Evolutionary conservation across 2,329 filamentous ascomycete genomes (phyloP).

Genomic region (Colletotrichum falcatum): DNA sequence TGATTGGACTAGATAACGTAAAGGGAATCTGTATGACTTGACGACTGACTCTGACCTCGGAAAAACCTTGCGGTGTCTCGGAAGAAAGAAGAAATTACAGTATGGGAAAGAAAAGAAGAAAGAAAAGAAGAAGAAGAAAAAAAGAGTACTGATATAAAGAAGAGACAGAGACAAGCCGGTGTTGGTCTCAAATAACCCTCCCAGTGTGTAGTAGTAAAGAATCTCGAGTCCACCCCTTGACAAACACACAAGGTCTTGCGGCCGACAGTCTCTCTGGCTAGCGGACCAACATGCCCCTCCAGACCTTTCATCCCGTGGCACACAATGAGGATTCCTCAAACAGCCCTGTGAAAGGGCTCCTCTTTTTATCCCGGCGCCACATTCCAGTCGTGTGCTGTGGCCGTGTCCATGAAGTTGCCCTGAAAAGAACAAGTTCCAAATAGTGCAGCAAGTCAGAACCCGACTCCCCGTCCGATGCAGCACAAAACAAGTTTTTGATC

Average conservation of each 20-base stretch:
- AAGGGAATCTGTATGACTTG: slow-evolving; percentile 41
- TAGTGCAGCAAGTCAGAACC: slow-evolving; percentile 49
- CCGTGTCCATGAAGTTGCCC: slow-evolving; percentile 36
- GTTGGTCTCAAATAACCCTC: slow-evolving; percentile 40
- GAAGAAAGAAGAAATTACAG: slow-evolving; percentile 43
- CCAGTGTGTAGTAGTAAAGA: slow-evolving; percentile 40
- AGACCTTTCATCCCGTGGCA: slow-evolving; percentile 22
- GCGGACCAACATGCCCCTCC: slow-evolving; percentile 19
- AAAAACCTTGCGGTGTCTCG: slow-evolving; percentile 41
- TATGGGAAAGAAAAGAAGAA: slow-evolving; percentile 30
- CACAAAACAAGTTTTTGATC: slow-evolving; percentile 46
- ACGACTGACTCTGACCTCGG: slow-evolving; percentile 40
- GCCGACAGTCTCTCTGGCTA: slow-evolving; percentile 28
- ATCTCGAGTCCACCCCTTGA: slow-evolving; percentile 41
- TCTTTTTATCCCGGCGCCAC: slow-evolving; percentile 17
- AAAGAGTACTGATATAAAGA: slow-evolving; percentile 41
- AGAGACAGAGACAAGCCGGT: slow-evolving; percentile 40
- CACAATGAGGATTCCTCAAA: slow-evolving; percentile 2
- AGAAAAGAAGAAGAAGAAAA: slow-evolving; percentile 28
- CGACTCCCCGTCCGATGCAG: slow-evolving; percentile 56
- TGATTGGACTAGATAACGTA: slow-evolving; percentile 26
- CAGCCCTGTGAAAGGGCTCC: slow-evolving; percentile 18
- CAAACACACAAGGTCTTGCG: slow-evolving; percentile 27
- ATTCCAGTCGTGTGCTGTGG: slow-evolving; percentile 21
- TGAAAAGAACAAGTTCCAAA: slow-evolving; percentile 38